Evolutionary conservation across 768 basidiomycete species (phyloP), one percentile per base, ranked within the genome.

Genomic region (Sutorius australiensis): DNA sequence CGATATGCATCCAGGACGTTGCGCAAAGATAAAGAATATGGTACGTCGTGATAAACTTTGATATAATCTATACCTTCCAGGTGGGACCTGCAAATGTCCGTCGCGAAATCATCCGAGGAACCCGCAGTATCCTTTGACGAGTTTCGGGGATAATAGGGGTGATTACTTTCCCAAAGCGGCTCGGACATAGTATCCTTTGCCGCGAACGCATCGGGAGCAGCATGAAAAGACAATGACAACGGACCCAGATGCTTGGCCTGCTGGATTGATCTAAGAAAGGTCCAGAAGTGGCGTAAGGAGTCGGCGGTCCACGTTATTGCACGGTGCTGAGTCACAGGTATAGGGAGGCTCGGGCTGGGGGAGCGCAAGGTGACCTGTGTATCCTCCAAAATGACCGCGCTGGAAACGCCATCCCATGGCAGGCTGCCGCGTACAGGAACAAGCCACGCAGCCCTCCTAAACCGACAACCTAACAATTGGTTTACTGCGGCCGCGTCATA

Each of bases 41-140:
- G 55, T 30, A 76, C 73, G 56, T 83, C 81, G 59, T 83, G 82
- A 63, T 82, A 83, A 32, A 85, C 65, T 63, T 81, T 83, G 70
- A 85, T 77, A 58, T 79, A 72, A 59, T 84, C 82, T 40, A 71
- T 61, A 8, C 52, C 51, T 34, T 69, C 67, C 45, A 78, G 50
- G 17, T 61, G 61, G 11, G 56, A 49, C 30, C 28, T 55, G 55
- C 53, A 56, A 14, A 61, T 47, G 27, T 63, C 63, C 34, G 53
- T 33, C 37, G 56, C 40, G 21, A 55, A 55, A 19, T 39, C 50
- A 28, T 60, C 54, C 27, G 39, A 50, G 30, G 50, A 51, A 17
- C 21, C 52, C 38, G 36, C 6, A 31, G 56, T 43, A 19, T 38
- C 54, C 48, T 34, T 59, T 48, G 58, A 56, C 46, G 44, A 56